These are phyloP conservation scores for Talaromyces albobiverticillius DNA, from an alignment of 2,329 filamentous ascomycete genomes.

Conservation along the genomic window DNA sequence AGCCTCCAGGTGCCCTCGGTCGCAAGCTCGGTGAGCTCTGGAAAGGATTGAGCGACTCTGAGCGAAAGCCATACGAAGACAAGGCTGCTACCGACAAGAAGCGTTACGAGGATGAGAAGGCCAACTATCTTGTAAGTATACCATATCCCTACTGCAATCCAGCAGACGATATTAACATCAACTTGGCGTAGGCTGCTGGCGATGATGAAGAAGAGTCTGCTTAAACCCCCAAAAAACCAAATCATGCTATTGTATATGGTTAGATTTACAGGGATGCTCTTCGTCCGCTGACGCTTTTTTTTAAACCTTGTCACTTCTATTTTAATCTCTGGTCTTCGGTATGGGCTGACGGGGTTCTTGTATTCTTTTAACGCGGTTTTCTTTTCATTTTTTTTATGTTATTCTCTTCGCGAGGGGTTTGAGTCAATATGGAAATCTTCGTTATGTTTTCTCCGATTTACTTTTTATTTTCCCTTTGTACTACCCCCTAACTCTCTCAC, in stretches of 20 bases:
- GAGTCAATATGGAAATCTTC: slow-evolving; percentile 15
- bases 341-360: slow-evolving; percentile 16
- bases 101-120: slow-evolving; percentile 98
- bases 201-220: slow-evolving; percentile 16
- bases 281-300: slow-evolving; percentile 4
- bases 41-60: slow-evolving; percentile 94
- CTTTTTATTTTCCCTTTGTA: neutral
- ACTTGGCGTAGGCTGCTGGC: slow-evolving; percentile 2
- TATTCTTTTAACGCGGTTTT: slow-evolving; percentile 15
- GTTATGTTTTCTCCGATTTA: slow-evolving; percentile 1
- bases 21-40: slow-evolving; percentile 98
- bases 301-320: slow-evolving; percentile 2
- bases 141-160: neutral
- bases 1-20: slow-evolving; percentile 75
- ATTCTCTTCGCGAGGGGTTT: slow-evolving; percentile 7
- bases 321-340: slow-evolving; percentile 16
- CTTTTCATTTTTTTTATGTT: slow-evolving; percentile 1
- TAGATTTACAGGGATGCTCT: slow-evolving; percentile 9
- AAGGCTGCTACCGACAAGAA: slow-evolving; percentile 98
- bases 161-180: neutral
- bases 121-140: slow-evolving; percentile 75
- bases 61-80: slow-evolving; percentile 89
- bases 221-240: slow-evolving; percentile 9
- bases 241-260: slow-evolving; percentile 13
- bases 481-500: neutral